phyloP scores from a whole-genome alignment of 371 early-diverging fungal species.

The Zychaea mexicana region DNA sequence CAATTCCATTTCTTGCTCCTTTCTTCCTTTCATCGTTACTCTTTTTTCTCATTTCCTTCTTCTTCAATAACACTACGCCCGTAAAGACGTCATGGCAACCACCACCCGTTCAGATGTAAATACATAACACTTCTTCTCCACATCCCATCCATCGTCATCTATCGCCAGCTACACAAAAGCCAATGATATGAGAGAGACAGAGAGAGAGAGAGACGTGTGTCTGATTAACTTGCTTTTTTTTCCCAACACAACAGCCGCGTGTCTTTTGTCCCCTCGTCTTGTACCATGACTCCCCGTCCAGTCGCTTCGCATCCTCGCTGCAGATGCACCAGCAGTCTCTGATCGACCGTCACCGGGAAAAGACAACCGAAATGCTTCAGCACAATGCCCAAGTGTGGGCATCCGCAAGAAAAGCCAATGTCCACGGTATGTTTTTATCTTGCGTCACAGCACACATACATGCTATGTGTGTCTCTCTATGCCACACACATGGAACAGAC shows the following conservation, averaged over 20 bases:
- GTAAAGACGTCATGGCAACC: constrained; percentile 8
- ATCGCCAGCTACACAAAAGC: not conserved
- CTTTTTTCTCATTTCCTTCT: constrained; percentile 3
- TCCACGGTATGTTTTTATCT: too few relatives aligned
- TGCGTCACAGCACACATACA: too few relatives aligned
- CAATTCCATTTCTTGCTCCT: not conserved
- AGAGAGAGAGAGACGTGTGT: too few relatives aligned
- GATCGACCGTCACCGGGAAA: constrained; percentile 37
- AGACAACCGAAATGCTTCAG: constrained; percentile 33
- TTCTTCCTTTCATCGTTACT: constrained; percentile 13
- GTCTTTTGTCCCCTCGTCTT: constrained; percentile 23
- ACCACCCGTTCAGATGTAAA: constrained; percentile 13
- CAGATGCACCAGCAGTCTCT: constrained; percentile 16
- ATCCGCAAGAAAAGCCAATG: constrained; percentile 1
- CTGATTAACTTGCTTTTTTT: constrained; percentile 4
- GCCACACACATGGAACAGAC: too few relatives aligned
- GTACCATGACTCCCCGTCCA: constrained; percentile 23
- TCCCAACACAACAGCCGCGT: constrained; percentile 1
- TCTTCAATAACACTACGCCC: not conserved
- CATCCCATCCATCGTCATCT: too few relatives aligned
- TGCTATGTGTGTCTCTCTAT: too few relatives aligned
- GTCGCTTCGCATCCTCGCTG: constrained; percentile 2
- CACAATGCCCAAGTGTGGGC: constrained; percentile 41
- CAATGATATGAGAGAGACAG: too few relatives aligned
- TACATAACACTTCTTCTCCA: not conserved